A percentile compares a stretch with the other conserved stretches of the same genome.
Evolutionary conservation across 495 filamentous ascomycete genomes (phyloP).

Genomic region (Penicillium pulvis): DNA sequence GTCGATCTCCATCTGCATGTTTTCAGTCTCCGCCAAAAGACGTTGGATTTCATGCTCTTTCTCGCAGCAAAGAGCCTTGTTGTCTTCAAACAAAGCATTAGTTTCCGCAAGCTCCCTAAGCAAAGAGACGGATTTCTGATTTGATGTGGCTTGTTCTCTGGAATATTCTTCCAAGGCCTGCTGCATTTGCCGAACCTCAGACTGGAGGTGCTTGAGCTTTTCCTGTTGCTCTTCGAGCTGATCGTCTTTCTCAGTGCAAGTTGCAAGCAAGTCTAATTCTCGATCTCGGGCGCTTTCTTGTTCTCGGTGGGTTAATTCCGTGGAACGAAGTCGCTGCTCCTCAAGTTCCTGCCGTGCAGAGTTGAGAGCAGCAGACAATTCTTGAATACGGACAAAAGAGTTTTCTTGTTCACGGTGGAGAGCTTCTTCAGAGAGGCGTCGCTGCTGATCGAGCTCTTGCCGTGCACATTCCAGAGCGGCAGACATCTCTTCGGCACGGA

Average conservation of each 20-base stretch:
- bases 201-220: constrained; percentile 21
- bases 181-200: constrained; percentile 23
- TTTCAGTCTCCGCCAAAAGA: constrained; percentile 22
- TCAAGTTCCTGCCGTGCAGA: constrained; percentile 8
- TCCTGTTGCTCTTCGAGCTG: constrained; percentile 41
- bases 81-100: constrained; percentile 21
- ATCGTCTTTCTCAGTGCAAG: constrained; percentile 49
- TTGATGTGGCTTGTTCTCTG: constrained; percentile 21
- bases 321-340: constrained; percentile 24
- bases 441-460: constrained; percentile 22
- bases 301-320: constrained; percentile 25
- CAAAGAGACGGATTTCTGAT: constrained; percentile 19
- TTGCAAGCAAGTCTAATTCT: constrained; percentile 48
- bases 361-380: constrained; percentile 3
- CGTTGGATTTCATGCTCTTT: constrained; percentile 34
- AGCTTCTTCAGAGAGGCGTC: constrained; percentile 16
- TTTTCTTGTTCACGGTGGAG: constrained; percentile 26
- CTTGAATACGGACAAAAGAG: background rate
- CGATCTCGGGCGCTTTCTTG: constrained; percentile 37
- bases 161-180: constrained; percentile 20
- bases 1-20: constrained; percentile 22
- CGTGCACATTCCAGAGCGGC: constrained; percentile 7
- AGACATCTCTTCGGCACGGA: constrained; percentile 32
- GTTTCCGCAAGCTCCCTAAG: constrained; percentile 22
- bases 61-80: constrained; percentile 14